Conservation (phyloP, 805 yeast genomes). For the Wickerhamomyces bisporus region DNA sequence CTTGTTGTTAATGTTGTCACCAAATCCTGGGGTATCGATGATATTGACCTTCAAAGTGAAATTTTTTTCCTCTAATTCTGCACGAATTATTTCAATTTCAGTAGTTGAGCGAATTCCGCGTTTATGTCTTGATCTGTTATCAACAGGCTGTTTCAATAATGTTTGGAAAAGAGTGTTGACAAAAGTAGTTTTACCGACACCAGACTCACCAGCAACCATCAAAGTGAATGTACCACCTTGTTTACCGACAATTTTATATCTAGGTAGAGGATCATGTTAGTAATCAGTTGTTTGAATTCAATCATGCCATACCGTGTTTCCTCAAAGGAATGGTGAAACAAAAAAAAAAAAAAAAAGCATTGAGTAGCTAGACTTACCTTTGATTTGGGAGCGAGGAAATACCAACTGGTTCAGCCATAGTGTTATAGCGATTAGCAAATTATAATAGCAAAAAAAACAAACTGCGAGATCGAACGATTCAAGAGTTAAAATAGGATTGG, state of each 20-base stretch:
- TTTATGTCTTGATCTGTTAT: slow-evolving; percentile 38
- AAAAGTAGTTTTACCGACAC: slow-evolving; percentile 89
- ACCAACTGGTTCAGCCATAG: slow-evolving; percentile 24
- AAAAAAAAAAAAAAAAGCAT: neutral
- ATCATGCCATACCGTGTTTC: neutral
- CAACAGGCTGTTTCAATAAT: slow-evolving; percentile 50
- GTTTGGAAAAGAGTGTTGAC: slow-evolving; percentile 82
- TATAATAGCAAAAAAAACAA: too few species aligned
- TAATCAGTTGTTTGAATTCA: neutral
- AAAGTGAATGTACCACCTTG: slow-evolving; percentile 72
- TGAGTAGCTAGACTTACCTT: slow-evolving; percentile 16
- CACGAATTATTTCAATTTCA: slow-evolving; percentile 72
- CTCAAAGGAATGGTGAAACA: too few species aligned
- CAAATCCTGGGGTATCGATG: slow-evolving; percentile 92
- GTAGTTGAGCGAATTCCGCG: slow-evolving; percentile 65
- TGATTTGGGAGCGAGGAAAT: slow-evolving; percentile 26
- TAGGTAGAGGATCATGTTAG: slow-evolving; percentile 17
- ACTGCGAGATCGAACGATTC: too few species aligned
- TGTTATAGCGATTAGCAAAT: too few species aligned
- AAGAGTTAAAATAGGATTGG: too few species aligned
- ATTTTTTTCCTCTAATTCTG: slow-evolving; percentile 80
- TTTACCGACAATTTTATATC: slow-evolving; percentile 70
- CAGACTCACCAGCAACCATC: slow-evolving; percentile 89
- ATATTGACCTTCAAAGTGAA: slow-evolving; percentile 72
- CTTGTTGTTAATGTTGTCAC: slow-evolving; percentile 81